These are phyloP conservation scores for Yamadazyma epiphylla DNA, from an alignment of 1,139 yeast species.

Conservation along the genomic window DNA sequence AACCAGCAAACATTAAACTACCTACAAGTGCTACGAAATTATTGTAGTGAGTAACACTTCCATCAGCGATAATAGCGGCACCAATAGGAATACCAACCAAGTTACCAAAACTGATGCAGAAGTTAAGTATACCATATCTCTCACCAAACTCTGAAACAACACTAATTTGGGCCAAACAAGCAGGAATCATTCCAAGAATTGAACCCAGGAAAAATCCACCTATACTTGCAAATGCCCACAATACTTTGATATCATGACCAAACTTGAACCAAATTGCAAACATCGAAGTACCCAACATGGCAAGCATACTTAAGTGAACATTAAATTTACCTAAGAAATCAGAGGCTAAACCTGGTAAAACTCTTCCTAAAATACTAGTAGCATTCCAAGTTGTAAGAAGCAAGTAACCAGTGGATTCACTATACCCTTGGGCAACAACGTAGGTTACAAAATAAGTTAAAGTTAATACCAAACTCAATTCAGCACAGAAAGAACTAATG, in stretches of 20 bases:
- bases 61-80: slow-evolving; percentile 44
- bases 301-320: slow-evolving; percentile 41
- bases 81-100: slow-evolving; percentile 47
- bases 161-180: slow-evolving; percentile 35
- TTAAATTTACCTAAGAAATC: slow-evolving; percentile 55
- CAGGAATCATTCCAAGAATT: slow-evolving; percentile 31
- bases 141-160: slow-evolving; percentile 28
- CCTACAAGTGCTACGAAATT: slow-evolving; percentile 22
- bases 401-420: slow-evolving; percentile 48
- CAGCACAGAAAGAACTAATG: slow-evolving; percentile 43
- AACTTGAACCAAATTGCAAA: slow-evolving; percentile 54
- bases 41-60: slow-evolving; percentile 17
- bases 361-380: slow-evolving; percentile 56
- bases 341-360: slow-evolving; percentile 55
- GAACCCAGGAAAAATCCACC: slow-evolving; percentile 47
- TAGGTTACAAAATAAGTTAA: slow-evolving; percentile 55
- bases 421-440: slow-evolving; percentile 49
- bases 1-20: slow-evolving; percentile 16
- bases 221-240: slow-evolving; percentile 44
- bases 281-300: slow-evolving; percentile 36
- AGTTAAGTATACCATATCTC: slow-evolving; percentile 33
- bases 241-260: slow-evolving; percentile 35
- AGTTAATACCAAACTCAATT: slow-evolving; percentile 50
- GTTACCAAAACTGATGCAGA: slow-evolving; percentile 32
- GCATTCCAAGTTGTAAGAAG: slow-evolving; percentile 57